Conservation (phyloP, 345 rosid genomes). For the Populus euphratica region DNA sequence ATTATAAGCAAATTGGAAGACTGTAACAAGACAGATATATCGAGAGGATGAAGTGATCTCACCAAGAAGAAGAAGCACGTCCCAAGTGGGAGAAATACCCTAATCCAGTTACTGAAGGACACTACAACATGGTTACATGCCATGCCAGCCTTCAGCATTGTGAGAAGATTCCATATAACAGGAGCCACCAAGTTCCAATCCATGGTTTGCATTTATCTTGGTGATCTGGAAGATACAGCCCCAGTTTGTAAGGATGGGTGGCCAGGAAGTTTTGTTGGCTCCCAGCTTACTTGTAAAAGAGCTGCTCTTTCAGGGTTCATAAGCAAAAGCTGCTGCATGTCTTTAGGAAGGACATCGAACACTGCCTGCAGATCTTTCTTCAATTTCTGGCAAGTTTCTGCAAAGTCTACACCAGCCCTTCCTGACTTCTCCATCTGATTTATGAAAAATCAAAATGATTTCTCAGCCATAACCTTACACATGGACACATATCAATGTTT, state of each 20-base stretch:
- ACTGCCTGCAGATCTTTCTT: constrained; percentile 71
- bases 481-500: not conserved
- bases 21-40: not conserved
- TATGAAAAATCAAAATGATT: constrained; percentile 1
- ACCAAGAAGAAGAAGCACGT: constrained; percentile 21
- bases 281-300: constrained; percentile 48
- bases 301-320: constrained; percentile 78
- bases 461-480: not conserved
- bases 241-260: constrained; percentile 26
- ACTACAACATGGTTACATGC: constrained; percentile 9
- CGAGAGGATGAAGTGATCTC: constrained; percentile 20
- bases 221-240: constrained; percentile 21
- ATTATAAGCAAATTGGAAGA: constrained; percentile 7
- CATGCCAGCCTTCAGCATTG: constrained; percentile 10
- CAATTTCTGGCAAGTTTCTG: constrained; percentile 54
- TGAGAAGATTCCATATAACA: constrained; percentile 21
- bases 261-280: constrained; percentile 29
- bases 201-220: constrained; percentile 8
- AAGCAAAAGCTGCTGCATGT: constrained; percentile 84
- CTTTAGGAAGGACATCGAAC: constrained; percentile 68
- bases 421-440: constrained; percentile 51
- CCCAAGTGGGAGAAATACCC: constrained; percentile 14
- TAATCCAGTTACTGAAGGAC: constrained; percentile 14
- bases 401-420: constrained; percentile 39
- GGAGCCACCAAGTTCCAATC: constrained; percentile 7